Evolutionary conservation across 352 stramenopile genomes (phyloP), one percentile per base, ranked within the genome.

Genomic region (Blastocystis sp.): DNA sequence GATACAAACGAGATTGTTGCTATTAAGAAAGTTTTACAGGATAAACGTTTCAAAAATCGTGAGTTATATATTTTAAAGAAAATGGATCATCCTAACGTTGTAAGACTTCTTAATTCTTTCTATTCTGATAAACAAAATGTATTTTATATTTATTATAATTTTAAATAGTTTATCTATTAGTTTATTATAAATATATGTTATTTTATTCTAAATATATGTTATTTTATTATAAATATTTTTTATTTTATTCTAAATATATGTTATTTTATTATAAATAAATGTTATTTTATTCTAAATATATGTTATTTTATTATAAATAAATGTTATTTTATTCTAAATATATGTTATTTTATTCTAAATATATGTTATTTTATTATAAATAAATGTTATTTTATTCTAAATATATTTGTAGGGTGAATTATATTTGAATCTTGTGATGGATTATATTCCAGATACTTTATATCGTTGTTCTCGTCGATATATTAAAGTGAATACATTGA

Each of bases 21-120:
- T 6, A 96, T 99, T 67, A 99, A 98, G 74, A 98, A 98, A 71
- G 91, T 98, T 65, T 78, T 98, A 23, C 90, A 98, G 67, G 90
- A 98, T 72, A 96, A 95, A 69, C 78, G 90, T 33, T 98, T 96
- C 72, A 98, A 98, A 75, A 99, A 99, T 71, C 76, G 91, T 18
- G 91, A 99, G 73, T 74, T 99, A 41, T 85, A 96, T 69, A 97
- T 99, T 67, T 97, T 99, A 91, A 77, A 83, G 37, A 83, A 94
- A 70, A 76, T 99, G 31, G 82, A 83, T 39, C 91, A 99, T 77
- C 80, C 87, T 25, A 97, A 98, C 74, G 94, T 99, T 68, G 90
- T 99, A 52, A 80, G 81, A 58, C 76, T 99, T 13, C 94, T 95
- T 72, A 88, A 97, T 73, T 96, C 84, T 67, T 99, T 98, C 69